phyloP scores from a whole-genome alignment of 306 rosid genomes.

The Datisca glomerata region DNA sequence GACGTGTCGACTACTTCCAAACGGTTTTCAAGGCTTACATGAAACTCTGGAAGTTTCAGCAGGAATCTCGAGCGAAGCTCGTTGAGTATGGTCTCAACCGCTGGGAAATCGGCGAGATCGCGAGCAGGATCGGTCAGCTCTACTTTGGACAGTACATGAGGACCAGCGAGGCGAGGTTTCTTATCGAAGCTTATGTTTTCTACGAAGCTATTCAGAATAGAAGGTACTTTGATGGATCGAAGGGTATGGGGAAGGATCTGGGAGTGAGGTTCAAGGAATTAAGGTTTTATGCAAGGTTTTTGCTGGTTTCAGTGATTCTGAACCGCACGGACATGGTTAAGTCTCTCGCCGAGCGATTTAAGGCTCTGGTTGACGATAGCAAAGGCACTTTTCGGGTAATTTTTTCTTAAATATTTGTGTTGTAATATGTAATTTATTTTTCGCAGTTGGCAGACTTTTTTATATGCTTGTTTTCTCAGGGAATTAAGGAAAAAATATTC shows the following conservation, averaged over 20 bases:
- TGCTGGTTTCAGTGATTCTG: constrained; percentile 68
- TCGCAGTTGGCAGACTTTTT: no score
- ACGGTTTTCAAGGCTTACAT: constrained; percentile 89
- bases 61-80: constrained; percentile 60
- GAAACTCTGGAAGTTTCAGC: constrained; percentile 90
- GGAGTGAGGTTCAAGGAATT: constrained; percentile 86
- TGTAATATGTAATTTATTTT: no score
- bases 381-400: constrained; percentile 66
- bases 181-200: constrained; percentile 82
- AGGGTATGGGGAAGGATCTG: constrained; percentile 52
- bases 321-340: constrained; percentile 66
- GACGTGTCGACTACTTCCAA: constrained; percentile 61
- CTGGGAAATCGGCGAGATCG: constrained; percentile 99
- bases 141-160: constrained; percentile 94
- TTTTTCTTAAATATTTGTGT: no score
- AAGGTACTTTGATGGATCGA: constrained; percentile 76
- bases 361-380: constrained; percentile 70
- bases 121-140: constrained; percentile 94
- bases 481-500: no score
- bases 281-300: constrained; percentile 82
- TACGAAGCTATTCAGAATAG: constrained; percentile 88
- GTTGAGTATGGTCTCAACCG: constrained; percentile 71
- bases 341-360: constrained; percentile 58
- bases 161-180: constrained; percentile 73
- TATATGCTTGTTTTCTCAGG: no score